Base-by-base conservation (phyloP, 2,329 filamentous ascomycete genomes). In the Fusarium sulawesiense region DNA sequence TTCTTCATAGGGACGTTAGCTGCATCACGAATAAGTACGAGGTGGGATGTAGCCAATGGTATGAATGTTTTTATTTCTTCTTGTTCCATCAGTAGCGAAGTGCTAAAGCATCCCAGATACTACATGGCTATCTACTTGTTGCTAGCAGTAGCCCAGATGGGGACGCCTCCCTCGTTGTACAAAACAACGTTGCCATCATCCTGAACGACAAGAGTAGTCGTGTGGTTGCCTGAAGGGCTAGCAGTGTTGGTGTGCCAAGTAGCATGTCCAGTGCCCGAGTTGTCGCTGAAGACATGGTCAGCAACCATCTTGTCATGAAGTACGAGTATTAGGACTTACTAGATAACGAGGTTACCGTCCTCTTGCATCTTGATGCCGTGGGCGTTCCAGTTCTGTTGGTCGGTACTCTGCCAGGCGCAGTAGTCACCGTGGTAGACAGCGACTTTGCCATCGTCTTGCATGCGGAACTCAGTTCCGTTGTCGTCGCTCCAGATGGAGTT, bases 401-500 rank as follows among this genome's bases (percentile, higher is more conserved):
- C 6, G 4, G 42, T 60, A 18, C 21, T 58, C 20, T 64, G 60
- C 45, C 60, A 65, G 25, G 25, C 53, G 14, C 62, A 65, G 13
- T 48, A 9, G 6, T 56, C 51, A 4, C 40, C 47, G 6, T 49
- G 48, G 32, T 65, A 65, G 29, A 65, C 46, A 16, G 23, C 34
- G 34, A 64, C 20, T 14, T 65, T 64, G 10, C 62, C 62, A 6
- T 65, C 60, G 3, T 65, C 18, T 41, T 64, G 53, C 62, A 65
- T 65, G 30, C 54, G 54, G 9, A 58, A 42, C 21, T 65, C 60
- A 4, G 56, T 55, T 16, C 30, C 56, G 3, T 37, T 25, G n/a
- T 65, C 60, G 7, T 62, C 47, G 18, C 41, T 64, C n/a, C 23
- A 63, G 16, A 63, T 46, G 47, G 60, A 64, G 9, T 64, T 40